phyloP scores from a whole-genome alignment of 2,329 filamentous ascomycete species.

The Beauveria rudraprayagi region DNA sequence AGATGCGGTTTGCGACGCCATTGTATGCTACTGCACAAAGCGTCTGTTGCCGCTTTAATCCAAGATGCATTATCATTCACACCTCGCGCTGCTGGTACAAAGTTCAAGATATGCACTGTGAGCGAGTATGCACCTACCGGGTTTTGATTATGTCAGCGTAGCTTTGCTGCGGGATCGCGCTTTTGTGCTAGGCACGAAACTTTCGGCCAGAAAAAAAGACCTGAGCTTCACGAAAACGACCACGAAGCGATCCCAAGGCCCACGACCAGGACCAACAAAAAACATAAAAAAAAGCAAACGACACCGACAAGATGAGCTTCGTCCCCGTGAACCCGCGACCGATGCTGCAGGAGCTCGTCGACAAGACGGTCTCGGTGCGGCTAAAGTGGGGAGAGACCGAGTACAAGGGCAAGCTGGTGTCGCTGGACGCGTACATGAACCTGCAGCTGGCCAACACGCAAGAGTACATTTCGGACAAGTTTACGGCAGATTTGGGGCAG shows the following conservation, averaged over 20 bases:
- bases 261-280: background rate
- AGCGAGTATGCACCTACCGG: background rate
- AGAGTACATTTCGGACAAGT: constrained; percentile 85
- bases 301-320: constrained; percentile 42
- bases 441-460: constrained; percentile 85
- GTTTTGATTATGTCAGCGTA: constrained; percentile 2
- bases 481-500: constrained; percentile 76
- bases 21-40: background rate
- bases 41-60: background rate
- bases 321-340: constrained; percentile 94
- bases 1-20: background rate
- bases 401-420: constrained; percentile 89
- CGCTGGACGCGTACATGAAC: constrained; percentile 98
- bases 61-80: background rate
- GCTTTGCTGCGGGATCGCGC: background rate
- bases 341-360: constrained; percentile 88
- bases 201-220: background rate
- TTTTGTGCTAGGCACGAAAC: constrained; percentile 9
- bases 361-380: constrained; percentile 82
- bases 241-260: background rate
- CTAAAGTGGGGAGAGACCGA: constrained; percentile 98
- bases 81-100: too few relatives aligned
- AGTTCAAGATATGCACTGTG: background rate
- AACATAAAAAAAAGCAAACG: background rate
- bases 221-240: background rate